phyloP scores from a whole-genome alignment of 306 rosid species.

The Dalbergia cultrata region DNA sequence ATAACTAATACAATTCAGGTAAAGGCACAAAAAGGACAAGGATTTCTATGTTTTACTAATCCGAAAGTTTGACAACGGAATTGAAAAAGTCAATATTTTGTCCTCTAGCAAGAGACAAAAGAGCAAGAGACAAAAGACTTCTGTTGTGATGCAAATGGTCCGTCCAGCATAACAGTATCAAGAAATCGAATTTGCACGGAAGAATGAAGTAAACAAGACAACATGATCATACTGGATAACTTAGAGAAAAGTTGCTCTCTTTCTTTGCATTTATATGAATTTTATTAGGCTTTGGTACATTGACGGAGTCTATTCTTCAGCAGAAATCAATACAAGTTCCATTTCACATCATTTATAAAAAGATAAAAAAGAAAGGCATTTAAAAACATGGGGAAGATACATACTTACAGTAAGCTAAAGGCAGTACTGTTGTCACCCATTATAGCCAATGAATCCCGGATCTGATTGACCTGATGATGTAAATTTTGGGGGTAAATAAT shows the following conservation, averaged over 20 bases:
- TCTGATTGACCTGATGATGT: slow-evolving; percentile 87
- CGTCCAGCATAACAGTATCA: not conserved
- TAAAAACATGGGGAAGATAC: slow-evolving; percentile 38
- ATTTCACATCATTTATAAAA: not conserved
- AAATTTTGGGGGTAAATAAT: slow-evolving; percentile 42
- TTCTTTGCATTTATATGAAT: not conserved
- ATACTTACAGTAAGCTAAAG: slow-evolving; percentile 94
- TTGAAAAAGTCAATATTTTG: not conserved
- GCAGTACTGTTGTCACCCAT: slow-evolving; percentile 99
- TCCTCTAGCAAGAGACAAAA: slow-evolving; percentile 11
- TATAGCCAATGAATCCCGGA: slow-evolving; percentile 89
- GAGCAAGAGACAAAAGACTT: no score
- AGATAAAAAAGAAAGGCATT: not conserved
- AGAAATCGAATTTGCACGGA: not conserved
- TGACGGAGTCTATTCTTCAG: not conserved
- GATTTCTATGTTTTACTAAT: not conserved
- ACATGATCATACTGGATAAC: not conserved
- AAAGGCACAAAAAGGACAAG: not conserved
- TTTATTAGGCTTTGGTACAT: not conserved
- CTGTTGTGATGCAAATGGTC: not conserved
- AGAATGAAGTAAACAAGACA: not conserved
- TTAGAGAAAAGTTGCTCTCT: not conserved
- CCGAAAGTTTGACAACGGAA: not conserved
- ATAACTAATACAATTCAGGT: slow-evolving; percentile 17
- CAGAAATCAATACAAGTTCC: not conserved